Percentiles rank a stretch among this genome's conserved stretches.
Conservation (phyloP, 495 filamentous ascomycete species). For the Annulohypoxylon maeteangense region DNA sequence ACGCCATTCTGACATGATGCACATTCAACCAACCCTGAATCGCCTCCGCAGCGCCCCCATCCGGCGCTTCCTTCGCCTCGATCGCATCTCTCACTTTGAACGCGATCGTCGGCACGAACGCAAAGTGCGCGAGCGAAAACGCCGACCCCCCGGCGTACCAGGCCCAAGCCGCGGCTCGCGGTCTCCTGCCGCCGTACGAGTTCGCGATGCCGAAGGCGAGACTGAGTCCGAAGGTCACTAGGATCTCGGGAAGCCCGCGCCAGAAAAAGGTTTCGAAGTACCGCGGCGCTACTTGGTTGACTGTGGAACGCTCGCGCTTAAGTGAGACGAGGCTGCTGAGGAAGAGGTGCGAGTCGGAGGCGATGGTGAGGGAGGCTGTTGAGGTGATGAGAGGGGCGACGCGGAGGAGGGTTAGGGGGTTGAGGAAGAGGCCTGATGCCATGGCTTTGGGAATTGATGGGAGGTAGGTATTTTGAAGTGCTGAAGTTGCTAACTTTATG, state of each 20-base stretch:
- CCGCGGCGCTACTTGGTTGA: slow-evolving; percentile 42
- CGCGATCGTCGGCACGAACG: slow-evolving; percentile 44
- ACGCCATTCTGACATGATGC: slow-evolving; percentile 36
- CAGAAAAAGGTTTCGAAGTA: slow-evolving; percentile 48
- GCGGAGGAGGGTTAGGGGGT: slow-evolving; percentile 52
- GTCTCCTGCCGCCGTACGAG: slow-evolving; percentile 22
- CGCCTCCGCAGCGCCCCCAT: slow-evolving; percentile 14
- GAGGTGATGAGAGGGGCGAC: slow-evolving; percentile 54
- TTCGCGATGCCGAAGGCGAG: slow-evolving; percentile 39
- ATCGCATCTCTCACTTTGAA: slow-evolving; percentile 38
- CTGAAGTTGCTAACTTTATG: neutral
- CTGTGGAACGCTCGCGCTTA: slow-evolving; percentile 21
- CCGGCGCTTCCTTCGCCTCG: slow-evolving; percentile 32
- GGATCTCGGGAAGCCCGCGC: slow-evolving; percentile 35
- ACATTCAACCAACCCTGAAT: slow-evolving; percentile 42
- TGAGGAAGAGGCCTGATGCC: slow-evolving; percentile 54
- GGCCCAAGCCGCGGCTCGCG: slow-evolving; percentile 27
- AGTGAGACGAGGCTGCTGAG: slow-evolving; percentile 38
- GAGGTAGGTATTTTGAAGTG: neutral
- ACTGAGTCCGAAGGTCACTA: slow-evolving; percentile 39
- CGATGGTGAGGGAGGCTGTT: slow-evolving; percentile 51
- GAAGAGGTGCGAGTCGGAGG: slow-evolving; percentile 50
- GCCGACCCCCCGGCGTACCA: slow-evolving; percentile 44
- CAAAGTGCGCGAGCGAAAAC: slow-evolving; percentile 40
- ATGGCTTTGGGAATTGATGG: slow-evolving; percentile 27